Base-by-base conservation (phyloP, 78 protist species). In the Mastigamoeba balamuthi region DNA sequence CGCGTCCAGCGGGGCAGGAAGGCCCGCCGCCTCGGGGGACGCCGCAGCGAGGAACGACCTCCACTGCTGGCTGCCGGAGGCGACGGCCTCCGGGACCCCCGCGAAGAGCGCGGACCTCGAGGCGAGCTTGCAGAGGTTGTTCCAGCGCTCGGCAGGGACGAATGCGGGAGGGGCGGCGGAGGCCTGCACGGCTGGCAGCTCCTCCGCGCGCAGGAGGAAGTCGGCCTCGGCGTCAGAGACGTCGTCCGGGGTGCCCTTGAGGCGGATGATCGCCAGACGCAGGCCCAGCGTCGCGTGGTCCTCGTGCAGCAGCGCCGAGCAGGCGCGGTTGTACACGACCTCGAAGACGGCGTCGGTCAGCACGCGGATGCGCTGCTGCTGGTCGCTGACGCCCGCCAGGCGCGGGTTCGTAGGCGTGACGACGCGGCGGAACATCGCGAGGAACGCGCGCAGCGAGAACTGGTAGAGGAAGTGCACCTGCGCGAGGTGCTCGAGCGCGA, bases 391-490 rank as follows among this genome's bases (percentile, higher is more conserved):
- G 5, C 52, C 73, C 5, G 6, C 74, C n/a, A 79, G 68, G 35
- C 52, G 72, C 43, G 84, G 43, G 76, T 73, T 78, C 23, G 63
- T 37, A 29, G 73, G 28, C 28, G 69, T 65, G 37, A 95, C 80
- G 10, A 87, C 88, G 4, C 41, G 67, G 58, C 77, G 43, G 69
- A 93, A 89, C 42, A 94, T 80, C 53, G 78, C 86, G 65, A 92
- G 38, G 92, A 95, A 95, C 85, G 67, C 69, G 29, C 80, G 44
- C 30, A 97, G 81, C 27, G 96, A 90, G 89, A 85, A 95, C 41
- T 91, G 95, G 79, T 97, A 97, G 72, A 95, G 69, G 40, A 69
- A 78, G 84, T 93, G 90, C 6, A 91, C 42, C 44, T 81, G 86
- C 5, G 80, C 27, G 29, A 97, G 70, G 74, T 80, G 84, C 42